These are phyloP conservation scores for Colletotrichum sidae DNA, from an alignment of 2,329 filamentous ascomycete species.

Conservation along the genomic window DNA sequence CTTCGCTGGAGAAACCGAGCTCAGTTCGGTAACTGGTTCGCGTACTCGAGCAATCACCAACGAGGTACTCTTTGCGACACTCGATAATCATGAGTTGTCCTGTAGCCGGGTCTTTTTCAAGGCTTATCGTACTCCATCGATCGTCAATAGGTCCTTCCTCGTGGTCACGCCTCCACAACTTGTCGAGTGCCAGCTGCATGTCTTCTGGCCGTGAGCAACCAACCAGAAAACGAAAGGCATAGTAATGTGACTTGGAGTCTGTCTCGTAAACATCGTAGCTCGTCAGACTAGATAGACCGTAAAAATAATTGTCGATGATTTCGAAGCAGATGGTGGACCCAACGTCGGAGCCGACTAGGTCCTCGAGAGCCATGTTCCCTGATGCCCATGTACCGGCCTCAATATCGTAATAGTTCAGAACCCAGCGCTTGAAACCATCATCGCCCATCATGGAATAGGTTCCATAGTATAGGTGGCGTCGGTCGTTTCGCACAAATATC, in stretches of 20 bases:
- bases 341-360: slow-evolving; percentile 73
- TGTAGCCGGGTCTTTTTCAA: slow-evolving; percentile 70
- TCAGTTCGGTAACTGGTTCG: slow-evolving; percentile 74
- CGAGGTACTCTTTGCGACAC: slow-evolving; percentile 74
- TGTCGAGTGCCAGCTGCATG: slow-evolving; percentile 54
- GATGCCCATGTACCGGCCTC: slow-evolving; percentile 51
- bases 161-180: slow-evolving; percentile 74
- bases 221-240: slow-evolving; percentile 73
- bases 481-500: slow-evolving; percentile 76
- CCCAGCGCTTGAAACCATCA: slow-evolving; percentile 72
- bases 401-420: slow-evolving; percentile 66
- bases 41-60: slow-evolving; percentile 63
- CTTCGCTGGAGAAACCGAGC: slow-evolving; percentile 54
- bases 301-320: slow-evolving; percentile 73
- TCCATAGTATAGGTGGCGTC: slow-evolving; percentile 72
- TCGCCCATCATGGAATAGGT: slow-evolving; percentile 66
- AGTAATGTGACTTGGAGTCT: slow-evolving; percentile 77
- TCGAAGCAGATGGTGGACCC: slow-evolving; percentile 79
- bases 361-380: slow-evolving; percentile 62
- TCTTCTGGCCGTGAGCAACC: slow-evolving; percentile 52
- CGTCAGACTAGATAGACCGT: slow-evolving; percentile 75
- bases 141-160: slow-evolving; percentile 79
- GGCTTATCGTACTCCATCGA: slow-evolving; percentile 75
- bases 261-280: slow-evolving; percentile 71
- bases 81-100: slow-evolving; percentile 73